phyloP scores from a whole-genome alignment of 2,329 filamentous ascomycete genomes.

The Hymenoscyphus infarciens region DNA sequence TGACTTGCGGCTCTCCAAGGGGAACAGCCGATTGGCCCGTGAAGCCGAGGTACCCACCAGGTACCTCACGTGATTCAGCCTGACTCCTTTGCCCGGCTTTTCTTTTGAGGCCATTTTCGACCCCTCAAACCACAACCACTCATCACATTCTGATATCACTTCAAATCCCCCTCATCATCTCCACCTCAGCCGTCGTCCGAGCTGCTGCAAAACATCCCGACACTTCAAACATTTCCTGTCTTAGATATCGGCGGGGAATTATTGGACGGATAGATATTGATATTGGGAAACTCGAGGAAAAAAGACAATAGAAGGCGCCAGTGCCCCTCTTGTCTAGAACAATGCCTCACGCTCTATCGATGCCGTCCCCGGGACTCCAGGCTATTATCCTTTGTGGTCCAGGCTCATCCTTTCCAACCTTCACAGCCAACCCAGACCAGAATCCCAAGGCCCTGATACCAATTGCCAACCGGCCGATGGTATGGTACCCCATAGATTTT shows the following conservation, averaged over 20 bases:
- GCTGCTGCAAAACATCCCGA: constrained; percentile 4
- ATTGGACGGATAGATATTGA: constrained; percentile 2
- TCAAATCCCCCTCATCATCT: background rate
- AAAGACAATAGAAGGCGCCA: constrained; percentile 1
- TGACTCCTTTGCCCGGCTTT: background rate
- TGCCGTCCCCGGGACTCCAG: constrained; percentile 74
- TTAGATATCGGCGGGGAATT: background rate
- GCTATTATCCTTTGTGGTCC: constrained; percentile 80
- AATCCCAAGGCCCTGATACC: constrained; percentile 79
- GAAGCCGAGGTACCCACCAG: background rate
- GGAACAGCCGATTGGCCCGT: constrained; percentile 5
- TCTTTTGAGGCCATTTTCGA: background rate
- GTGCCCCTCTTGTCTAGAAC: constrained; percentile 9
- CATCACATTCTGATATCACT: constrained; percentile 5
- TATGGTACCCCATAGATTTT: constrained; percentile 85
- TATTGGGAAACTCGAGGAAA: background rate
- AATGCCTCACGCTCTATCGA: constrained; percentile 74
- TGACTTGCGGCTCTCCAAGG: constrained; percentile 15
- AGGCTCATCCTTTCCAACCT: constrained; percentile 76
- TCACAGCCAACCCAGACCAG: constrained; percentile 75
- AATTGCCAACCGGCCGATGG: constrained; percentile 82
- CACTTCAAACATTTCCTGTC: background rate
- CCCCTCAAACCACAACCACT: background rate
- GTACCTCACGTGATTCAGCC: background rate
- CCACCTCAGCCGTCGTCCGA: constrained; percentile 1